These are phyloP conservation scores for Silene conica DNA, from an alignment of 148 eudicot genomes.

Conservation along the genomic window DNA sequence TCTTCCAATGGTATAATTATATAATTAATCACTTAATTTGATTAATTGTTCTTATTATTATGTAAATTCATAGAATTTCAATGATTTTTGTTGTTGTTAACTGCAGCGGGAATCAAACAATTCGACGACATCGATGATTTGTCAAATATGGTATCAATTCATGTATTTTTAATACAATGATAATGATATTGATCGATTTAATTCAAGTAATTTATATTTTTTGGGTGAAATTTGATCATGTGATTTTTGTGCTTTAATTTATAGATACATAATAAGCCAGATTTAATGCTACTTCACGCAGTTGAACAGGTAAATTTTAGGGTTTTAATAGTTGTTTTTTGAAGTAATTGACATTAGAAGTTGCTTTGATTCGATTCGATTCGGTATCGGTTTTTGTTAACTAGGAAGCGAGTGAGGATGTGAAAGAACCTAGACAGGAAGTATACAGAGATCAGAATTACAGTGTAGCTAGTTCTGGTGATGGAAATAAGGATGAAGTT, in stretches of 20 bases:
- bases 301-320: constrained; percentile 49
- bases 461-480: constrained; percentile 28
- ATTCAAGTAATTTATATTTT: neutral
- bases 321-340: neutral
- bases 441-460: constrained; percentile 62
- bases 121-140: constrained; percentile 53
- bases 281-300: constrained; percentile 43
- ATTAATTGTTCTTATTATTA: neutral
- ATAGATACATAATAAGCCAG: constrained; percentile 48
- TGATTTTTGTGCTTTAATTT: constrained; percentile 2
- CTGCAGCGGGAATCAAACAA: constrained; percentile 37
- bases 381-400: constrained; percentile 9
- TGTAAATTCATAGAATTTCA: neutral
- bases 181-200: neutral
- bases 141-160: constrained; percentile 55
- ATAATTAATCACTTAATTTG: neutral
- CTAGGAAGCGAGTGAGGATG: constrained; percentile 50
- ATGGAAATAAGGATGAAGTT: constrained; percentile 23
- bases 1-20: constrained; percentile 39
- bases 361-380: neutral
- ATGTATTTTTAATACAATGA: neutral
- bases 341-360: constrained; percentile 1
- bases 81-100: constrained; percentile 3
- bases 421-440: constrained; percentile 59
- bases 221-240: neutral